Evolutionary conservation across 371 early-diverging fungal genomes (phyloP).

Genomic region (Capniomyces stellatus): DNA sequence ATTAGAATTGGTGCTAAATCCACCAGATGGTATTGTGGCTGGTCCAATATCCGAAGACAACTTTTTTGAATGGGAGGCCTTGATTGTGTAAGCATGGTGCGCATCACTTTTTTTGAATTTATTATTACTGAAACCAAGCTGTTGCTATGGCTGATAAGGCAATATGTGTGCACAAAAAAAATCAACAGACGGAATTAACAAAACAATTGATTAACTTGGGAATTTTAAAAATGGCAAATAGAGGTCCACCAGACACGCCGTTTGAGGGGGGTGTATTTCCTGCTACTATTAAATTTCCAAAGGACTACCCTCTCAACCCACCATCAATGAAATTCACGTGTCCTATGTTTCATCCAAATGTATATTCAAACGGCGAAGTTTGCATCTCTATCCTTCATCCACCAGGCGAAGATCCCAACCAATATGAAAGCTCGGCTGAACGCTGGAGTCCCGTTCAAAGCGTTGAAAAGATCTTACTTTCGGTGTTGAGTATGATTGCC

Average conservation of each 20-base stretch:
- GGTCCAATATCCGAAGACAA: constrained; percentile 86
- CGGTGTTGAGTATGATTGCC: constrained; percentile 87
- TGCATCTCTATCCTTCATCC: constrained; percentile 98
- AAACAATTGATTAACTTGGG: too few relatives aligned
- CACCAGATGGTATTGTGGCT: constrained; percentile 93
- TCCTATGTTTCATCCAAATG: constrained; percentile 91
- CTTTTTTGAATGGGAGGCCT: constrained; percentile 93
- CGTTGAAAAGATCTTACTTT: constrained; percentile 91
- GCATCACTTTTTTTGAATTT: neutral
- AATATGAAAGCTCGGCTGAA: constrained; percentile 82
- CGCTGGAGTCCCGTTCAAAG: constrained; percentile 95
- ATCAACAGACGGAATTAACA: too few relatives aligned
- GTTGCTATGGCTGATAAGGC: too few relatives aligned
- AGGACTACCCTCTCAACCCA: constrained; percentile 90
- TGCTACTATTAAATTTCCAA: constrained; percentile 71
- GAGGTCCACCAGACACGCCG: constrained; percentile 87
- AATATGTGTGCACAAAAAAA: too few relatives aligned
- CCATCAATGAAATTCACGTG: constrained; percentile 82
- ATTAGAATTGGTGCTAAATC: constrained; percentile 75
- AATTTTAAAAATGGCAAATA: too few relatives aligned
- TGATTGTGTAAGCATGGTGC: constrained; percentile 52
- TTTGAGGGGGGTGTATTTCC: constrained; percentile 80
- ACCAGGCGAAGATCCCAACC: constrained; percentile 95
- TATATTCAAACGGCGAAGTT: constrained; percentile 93
- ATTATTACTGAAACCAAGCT: neutral